Percentiles rank a stretch among this genome's conserved stretches.
phyloP scores from a whole-genome alignment of 148 eudicot genomes.

The Cornus controversa region DNA sequence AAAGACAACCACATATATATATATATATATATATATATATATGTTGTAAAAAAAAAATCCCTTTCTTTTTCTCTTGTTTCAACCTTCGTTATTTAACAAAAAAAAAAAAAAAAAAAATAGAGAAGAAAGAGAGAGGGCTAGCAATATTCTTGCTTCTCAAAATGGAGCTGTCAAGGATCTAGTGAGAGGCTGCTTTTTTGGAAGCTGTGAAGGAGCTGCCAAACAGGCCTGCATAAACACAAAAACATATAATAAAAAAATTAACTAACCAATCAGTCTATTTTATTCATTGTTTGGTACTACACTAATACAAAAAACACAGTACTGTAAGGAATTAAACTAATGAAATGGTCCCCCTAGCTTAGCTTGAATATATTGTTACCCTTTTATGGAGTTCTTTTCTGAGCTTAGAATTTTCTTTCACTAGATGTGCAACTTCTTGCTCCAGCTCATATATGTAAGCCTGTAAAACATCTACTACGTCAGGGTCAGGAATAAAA shows the following conservation, averaged over 20 bases:
- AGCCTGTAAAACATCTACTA: constrained; percentile 36
- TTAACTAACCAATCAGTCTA: neutral
- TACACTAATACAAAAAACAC: too few species aligned
- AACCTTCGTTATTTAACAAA: too few species aligned
- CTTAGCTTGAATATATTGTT: too few species aligned
- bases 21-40: too few species aligned
- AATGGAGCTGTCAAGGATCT: constrained; percentile 53
- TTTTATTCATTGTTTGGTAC: neutral
- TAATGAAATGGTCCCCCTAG: too few species aligned
- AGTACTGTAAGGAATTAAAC: too few species aligned
- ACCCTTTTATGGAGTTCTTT: constrained; percentile 17
- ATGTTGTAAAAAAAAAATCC: too few species aligned
- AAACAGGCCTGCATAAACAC: constrained; percentile 18
- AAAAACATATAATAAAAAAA: neutral
- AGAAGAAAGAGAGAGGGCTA: neutral
- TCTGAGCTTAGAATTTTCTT: constrained; percentile 60
- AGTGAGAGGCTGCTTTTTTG: constrained; percentile 27
- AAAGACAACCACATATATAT: too few species aligned
- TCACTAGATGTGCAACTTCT: constrained; percentile 36
- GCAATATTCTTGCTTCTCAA: constrained; percentile 10
- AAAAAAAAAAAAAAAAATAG: neutral
- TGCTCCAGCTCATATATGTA: constrained; percentile 55
- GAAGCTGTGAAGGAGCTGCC: constrained; percentile 23
- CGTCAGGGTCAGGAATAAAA: too few species aligned
- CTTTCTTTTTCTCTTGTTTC: too few species aligned